phyloP scores from a whole-genome alignment of 495 filamentous ascomycete species.

The Penicillium argentinense region DNA sequence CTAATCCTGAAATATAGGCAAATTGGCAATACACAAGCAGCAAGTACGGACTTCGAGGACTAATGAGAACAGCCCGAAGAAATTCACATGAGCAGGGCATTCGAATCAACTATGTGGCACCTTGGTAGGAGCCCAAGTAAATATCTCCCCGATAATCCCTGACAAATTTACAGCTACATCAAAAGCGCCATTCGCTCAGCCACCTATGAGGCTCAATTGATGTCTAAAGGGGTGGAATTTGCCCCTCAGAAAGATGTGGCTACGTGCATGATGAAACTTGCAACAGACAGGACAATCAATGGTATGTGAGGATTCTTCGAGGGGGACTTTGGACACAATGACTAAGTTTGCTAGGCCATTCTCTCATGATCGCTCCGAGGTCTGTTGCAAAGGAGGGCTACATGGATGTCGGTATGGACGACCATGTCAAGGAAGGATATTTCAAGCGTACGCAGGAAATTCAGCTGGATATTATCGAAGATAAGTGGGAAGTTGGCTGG shows the following conservation, averaged over 20 bases:
- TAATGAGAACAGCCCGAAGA: constrained; percentile 32
- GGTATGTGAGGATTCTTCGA: constrained; percentile 20
- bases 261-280: constrained; percentile 32
- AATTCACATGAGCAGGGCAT: constrained; percentile 33
- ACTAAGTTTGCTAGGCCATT: constrained; percentile 13
- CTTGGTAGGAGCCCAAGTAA: constrained; percentile 25
- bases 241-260: constrained; percentile 26
- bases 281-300: constrained; percentile 31
- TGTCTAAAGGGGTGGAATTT: constrained; percentile 30
- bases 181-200: constrained; percentile 23
- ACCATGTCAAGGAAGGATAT: constrained; percentile 18
- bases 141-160: no score
- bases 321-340: no score
- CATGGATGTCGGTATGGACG: constrained; percentile 19
- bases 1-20: constrained; percentile 7
- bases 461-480: constrained; percentile 20
- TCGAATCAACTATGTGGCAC: constrained; percentile 34
- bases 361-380: constrained; percentile 18
- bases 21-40: constrained; percentile 36
- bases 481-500: constrained; percentile 22
- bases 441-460: constrained; percentile 19
- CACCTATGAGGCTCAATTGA: constrained; percentile 23
- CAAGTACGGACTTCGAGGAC: constrained; percentile 35
- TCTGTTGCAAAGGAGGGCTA: constrained; percentile 22
- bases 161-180: no score